Conservation (phyloP, 441 rosid genomes). For the Populus trichocarpa region DNA sequence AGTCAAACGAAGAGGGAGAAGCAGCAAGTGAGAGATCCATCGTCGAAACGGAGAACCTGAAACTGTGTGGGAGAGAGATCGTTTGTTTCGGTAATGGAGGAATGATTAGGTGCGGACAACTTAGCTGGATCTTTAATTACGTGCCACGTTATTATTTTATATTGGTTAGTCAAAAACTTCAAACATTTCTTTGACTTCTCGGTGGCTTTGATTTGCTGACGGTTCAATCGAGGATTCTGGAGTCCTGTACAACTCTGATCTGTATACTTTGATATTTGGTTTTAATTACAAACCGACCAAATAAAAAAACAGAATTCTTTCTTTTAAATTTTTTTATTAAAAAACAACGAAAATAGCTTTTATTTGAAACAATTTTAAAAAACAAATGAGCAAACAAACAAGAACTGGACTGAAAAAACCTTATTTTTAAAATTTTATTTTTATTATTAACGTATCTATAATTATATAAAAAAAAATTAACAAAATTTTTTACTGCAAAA, state of each 20-base stretch:
- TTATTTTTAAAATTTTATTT: too few relatives aligned
- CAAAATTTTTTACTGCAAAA: too few relatives aligned
- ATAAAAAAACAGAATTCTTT: not conserved
- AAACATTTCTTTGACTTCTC: not conserved
- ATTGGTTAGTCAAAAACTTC: too few relatives aligned
- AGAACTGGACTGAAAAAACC: too few relatives aligned
- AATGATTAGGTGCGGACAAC: not conserved
- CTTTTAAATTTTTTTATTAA: too few relatives aligned
- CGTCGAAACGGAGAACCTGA: not conserved
- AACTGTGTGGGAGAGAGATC: not conserved
- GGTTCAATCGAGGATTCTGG: too few relatives aligned
- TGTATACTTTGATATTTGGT: not conserved
- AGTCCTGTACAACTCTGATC: not conserved
- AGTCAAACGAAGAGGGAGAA: not conserved
- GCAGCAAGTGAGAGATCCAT: conserved; percentile 28
- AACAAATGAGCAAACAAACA: too few relatives aligned
- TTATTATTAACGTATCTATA: too few relatives aligned
- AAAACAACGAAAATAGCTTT: not conserved
- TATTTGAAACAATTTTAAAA: not conserved
- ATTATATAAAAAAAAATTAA: too few relatives aligned
- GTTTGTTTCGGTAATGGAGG: not conserved
- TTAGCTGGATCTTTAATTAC: not conserved
- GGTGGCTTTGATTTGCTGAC: not conserved
- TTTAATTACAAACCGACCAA: not conserved
- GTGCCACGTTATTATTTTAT: not conserved